Base-by-base conservation (phyloP, 148 eudicot species). In the Fagopyrum homotropicum region DNA sequence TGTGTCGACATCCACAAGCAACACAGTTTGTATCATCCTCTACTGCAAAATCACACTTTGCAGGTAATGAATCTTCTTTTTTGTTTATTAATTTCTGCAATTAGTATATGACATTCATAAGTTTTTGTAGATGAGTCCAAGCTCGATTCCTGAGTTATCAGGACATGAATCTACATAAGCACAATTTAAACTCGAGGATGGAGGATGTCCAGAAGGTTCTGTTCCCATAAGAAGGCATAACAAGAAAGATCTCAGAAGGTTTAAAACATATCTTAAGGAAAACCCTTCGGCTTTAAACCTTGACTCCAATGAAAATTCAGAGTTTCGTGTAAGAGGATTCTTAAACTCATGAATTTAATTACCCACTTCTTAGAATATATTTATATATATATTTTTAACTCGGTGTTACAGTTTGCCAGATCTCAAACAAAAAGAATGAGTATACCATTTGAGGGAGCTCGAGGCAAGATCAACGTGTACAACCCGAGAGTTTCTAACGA, bases 11-110 rank as follows among this genome's bases (percentile, higher is more conserved):
- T 66, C 71, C 8, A 66, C 47, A 66, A 66, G 47, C 71, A 66
- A 43, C 71, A 45, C 9, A 66, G 71, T 66, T 35, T 63, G 7
- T 16, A 35, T 63, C 69, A 63, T 63, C 69, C 69, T 30, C 69
- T 63, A 0, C 69, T 63, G 12, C 16, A 63, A 5, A 63, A 63
- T 35, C 69, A 63, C 45, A 63, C 69, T 10, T 1, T 63, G 0
- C 69, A 63, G 69, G 69, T n/a, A 63, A 4, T 63, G 16, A 30
- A 30, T 63, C 69, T 26, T 11, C 45, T 1, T 61, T 22, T 55
- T 55, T 55, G 22, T 22, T 55, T 54, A 22, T 2, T n/a, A 55
- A 16, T 16, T 2, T 55, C 2, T 55, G 17, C 4, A 54, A 55
- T 35, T 35, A 35, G 3, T 35, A 35, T 35, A 35, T 55, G 22